Conservation (phyloP, 306 rosid genomes). For the Vachellia pachyceras region DNA sequence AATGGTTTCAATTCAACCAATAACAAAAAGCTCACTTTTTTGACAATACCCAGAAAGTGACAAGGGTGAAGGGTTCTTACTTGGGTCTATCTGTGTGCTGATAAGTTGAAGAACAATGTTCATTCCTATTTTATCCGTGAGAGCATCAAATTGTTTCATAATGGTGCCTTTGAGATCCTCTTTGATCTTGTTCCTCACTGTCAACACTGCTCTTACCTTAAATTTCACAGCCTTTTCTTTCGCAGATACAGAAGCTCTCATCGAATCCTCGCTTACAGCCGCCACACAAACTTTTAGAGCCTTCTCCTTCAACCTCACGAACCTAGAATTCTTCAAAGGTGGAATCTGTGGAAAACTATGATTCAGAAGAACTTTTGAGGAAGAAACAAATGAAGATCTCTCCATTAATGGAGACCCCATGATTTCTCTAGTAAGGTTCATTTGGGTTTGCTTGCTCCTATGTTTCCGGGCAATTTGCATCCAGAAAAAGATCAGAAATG, state of each 20-base stretch:
- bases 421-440: slow-evolving; percentile 71
- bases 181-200: slow-evolving; percentile 87
- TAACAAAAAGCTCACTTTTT: background rate
- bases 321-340: slow-evolving; percentile 45
- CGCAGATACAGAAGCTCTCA: slow-evolving; percentile 41
- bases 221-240: slow-evolving; percentile 76
- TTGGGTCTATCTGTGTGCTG: slow-evolving; percentile 83
- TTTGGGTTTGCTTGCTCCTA: slow-evolving; percentile 15
- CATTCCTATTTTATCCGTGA: slow-evolving; percentile 72
- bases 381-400: slow-evolving; percentile 47
- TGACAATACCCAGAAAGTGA: slow-evolving; percentile 21
- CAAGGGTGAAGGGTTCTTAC: slow-evolving; percentile 51
- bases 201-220: slow-evolving; percentile 86
- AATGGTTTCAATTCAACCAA: background rate
- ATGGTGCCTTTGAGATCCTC: slow-evolving; percentile 74
- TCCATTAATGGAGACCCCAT: slow-evolving; percentile 55
- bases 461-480: background rate
- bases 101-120: slow-evolving; percentile 79
- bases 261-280: slow-evolving; percentile 82
- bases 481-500: background rate
- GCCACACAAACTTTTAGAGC: slow-evolving; percentile 64
- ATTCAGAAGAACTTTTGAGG: slow-evolving; percentile 40
- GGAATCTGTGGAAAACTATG: slow-evolving; percentile 29
- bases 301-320: slow-evolving; percentile 52
- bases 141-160: slow-evolving; percentile 72